Evolutionary conservation across 768 basidiomycete genomes (phyloP).

Genomic region (Xerocomellus chrysenteron): DNA sequence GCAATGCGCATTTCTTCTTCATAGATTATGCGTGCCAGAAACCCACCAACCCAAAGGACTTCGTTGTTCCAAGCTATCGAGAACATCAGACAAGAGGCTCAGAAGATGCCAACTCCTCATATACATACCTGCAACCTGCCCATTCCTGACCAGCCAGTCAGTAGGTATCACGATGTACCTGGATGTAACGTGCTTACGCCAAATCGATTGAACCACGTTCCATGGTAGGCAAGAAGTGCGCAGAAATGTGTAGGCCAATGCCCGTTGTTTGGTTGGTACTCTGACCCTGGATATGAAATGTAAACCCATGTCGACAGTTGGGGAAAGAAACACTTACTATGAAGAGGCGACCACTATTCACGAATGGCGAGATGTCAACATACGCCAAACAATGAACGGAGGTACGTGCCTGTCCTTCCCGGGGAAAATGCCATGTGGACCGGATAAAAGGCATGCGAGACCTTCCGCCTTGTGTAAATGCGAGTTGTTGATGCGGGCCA

Average conservation of each 20-base stretch:
- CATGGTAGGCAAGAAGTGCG: slow-evolving; percentile 91
- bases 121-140: slow-evolving; percentile 69
- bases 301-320: background rate
- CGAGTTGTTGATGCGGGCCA: too few species aligned
- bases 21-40: slow-evolving; percentile 78
- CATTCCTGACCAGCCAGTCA: slow-evolving; percentile 54
- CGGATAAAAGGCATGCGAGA: too few species aligned
- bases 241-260: slow-evolving; percentile 57
- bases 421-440: too few species aligned
- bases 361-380: background rate
- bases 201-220: slow-evolving; percentile 91
- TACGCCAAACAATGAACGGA: background rate
- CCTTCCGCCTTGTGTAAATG: too few species aligned
- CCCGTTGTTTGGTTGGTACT: slow-evolving; percentile 92
- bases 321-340: slow-evolving; percentile 4
- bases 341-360: slow-evolving; percentile 13
- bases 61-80: slow-evolving; percentile 84
- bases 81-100: background rate
- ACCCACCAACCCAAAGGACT: slow-evolving; percentile 78
- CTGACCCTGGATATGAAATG: slow-evolving; percentile 57
- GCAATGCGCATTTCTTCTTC: slow-evolving; percentile 64
- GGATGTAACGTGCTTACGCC: slow-evolving; percentile 48
- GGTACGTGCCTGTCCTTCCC: too few species aligned
- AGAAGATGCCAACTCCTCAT: background rate
- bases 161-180: background rate